Conservation (phyloP, 305 asterid species). For the Fraxinus sp. region DNA sequence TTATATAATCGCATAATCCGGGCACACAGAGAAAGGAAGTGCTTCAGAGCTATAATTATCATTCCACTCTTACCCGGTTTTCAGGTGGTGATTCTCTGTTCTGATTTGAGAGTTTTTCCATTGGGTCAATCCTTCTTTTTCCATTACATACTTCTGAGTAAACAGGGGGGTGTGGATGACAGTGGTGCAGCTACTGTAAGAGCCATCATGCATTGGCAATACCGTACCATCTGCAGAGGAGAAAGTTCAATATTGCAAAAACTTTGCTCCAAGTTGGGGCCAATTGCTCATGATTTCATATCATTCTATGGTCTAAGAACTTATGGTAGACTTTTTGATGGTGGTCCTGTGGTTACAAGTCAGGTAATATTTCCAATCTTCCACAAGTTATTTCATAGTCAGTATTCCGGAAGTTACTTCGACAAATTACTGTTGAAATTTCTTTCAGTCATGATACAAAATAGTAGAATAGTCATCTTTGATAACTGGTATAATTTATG, state of each 20-base stretch:
- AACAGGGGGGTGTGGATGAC: constrained; percentile 94
- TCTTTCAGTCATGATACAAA: not conserved
- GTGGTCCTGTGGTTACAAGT: constrained; percentile 72
- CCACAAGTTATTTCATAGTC: not conserved
- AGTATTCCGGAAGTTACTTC: not conserved
- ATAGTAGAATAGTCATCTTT: not conserved
- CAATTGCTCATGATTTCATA: constrained; percentile 63
- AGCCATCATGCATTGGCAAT: constrained; percentile 98
- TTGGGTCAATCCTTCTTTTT: constrained; percentile 3
- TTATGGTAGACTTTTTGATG: constrained; percentile 66
- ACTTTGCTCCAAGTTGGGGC: constrained; percentile 68
- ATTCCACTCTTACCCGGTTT: constrained; percentile 95
- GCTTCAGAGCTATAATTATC: constrained; percentile 85
- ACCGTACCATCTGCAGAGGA: constrained; percentile 83
- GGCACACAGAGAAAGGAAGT: constrained; percentile 58
- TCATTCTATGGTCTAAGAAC: constrained; percentile 88
- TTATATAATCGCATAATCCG: constrained; percentile 76
- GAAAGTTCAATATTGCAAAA: constrained; percentile 74
- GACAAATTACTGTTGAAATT: not conserved
- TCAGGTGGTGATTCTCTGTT: constrained; percentile 54
- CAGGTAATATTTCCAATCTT: constrained; percentile 52
- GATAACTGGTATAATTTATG: not conserved
- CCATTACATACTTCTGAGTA: constrained; percentile 17
- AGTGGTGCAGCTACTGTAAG: constrained; percentile 94
- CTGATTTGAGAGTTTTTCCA: constrained; percentile 15